These are phyloP conservation scores for Hypoxylon sp. DNA, from an alignment of 2,329 filamentous ascomycete species.

Conservation along the genomic window DNA sequence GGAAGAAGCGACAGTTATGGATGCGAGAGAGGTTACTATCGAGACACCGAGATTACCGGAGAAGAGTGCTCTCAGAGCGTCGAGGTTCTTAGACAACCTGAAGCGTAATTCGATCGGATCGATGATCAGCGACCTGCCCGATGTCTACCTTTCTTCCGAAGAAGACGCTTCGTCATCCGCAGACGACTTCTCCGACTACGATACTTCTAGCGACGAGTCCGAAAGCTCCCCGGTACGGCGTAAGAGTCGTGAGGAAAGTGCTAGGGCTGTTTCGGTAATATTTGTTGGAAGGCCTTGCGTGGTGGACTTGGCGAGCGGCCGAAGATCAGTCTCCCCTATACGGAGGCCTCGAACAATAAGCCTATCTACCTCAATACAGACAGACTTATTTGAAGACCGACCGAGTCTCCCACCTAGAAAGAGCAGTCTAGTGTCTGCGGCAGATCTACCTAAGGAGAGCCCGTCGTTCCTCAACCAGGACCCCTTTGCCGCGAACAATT, in stretches of 20 bases:
- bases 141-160: constrained; percentile 74
- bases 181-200: constrained; percentile 70
- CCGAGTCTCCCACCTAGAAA: constrained; percentile 57
- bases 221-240: constrained; percentile 49
- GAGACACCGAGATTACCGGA: constrained; percentile 62
- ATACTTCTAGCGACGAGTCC: constrained; percentile 59
- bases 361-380: constrained; percentile 46
- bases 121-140: constrained; percentile 62
- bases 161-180: constrained; percentile 73
- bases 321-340: constrained; percentile 60
- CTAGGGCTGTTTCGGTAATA: constrained; percentile 69
- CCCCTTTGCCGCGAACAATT: constrained; percentile 61
- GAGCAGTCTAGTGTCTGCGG: constrained; percentile 55
- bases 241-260: constrained; percentile 66
- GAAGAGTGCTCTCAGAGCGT: constrained; percentile 64
- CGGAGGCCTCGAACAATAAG: constrained; percentile 51
- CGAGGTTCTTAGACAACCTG: constrained; percentile 59
- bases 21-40: constrained; percentile 46
- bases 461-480: constrained; percentile 67
- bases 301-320: constrained; percentile 60
- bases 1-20: constrained; percentile 48
- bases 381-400: constrained; percentile 43
- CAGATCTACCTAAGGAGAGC: constrained; percentile 52
- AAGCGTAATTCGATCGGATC: constrained; percentile 53
- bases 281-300: constrained; percentile 71